Percentiles rank a stretch among this genome's conserved stretches.
Conservation (phyloP, 106 monocot species). For the Iris macrosiphon region DNA sequence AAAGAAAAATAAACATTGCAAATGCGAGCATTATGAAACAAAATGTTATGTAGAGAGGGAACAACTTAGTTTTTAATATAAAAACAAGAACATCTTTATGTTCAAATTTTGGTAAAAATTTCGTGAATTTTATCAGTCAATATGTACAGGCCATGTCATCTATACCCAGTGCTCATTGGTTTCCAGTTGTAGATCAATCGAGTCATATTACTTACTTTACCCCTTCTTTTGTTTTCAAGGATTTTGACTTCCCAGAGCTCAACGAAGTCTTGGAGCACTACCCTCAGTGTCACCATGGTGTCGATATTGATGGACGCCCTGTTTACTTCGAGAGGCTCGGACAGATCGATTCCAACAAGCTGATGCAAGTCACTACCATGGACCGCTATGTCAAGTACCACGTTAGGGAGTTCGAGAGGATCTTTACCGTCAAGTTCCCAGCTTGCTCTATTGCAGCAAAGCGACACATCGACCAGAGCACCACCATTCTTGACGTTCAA, state of each 20-base stretch:
- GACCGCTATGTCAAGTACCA: conserved; percentile 59
- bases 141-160: no score
- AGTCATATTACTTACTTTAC: no score
- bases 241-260: conserved; percentile 53
- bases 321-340: conserved; percentile 67
- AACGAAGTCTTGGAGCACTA: conserved; percentile 58
- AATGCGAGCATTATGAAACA: no score
- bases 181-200: no score
- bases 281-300: conserved; percentile 68
- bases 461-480: conserved; percentile 64
- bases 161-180: no score
- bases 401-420: conserved; percentile 62
- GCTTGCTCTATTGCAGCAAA: conserved; percentile 66
- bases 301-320: conserved; percentile 61
- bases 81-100: no score
- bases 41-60: no score
- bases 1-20: no score
- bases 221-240: conserved; percentile 22
- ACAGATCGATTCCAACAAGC: conserved; percentile 48
- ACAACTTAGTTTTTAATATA: no score
- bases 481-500: conserved; percentile 58
- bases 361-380: conserved; percentile 55
- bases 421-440: conserved; percentile 60
- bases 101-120: no score
- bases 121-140: no score